Conservation (phyloP, 345 rosid genomes). For the Salix arbutifolia region DNA sequence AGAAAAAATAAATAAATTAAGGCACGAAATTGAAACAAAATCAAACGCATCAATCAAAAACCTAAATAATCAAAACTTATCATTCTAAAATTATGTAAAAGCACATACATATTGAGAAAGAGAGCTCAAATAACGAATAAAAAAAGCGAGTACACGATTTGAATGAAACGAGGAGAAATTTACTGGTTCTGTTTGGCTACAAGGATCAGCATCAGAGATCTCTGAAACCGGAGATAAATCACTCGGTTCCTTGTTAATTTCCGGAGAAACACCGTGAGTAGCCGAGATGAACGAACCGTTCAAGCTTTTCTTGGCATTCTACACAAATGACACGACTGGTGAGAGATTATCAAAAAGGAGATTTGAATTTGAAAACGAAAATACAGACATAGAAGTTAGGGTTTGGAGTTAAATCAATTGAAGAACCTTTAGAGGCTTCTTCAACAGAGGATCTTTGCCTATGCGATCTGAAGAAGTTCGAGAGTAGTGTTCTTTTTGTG, state of each 20-base stretch:
- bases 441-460: slow-evolving; percentile 20
- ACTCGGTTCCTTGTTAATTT: slow-evolving; percentile 13
- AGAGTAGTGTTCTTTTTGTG: slow-evolving; percentile 5
- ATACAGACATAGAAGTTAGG: background rate
- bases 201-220: slow-evolving; percentile 1
- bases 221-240: slow-evolving; percentile 21
- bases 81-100: background rate
- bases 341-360: background rate
- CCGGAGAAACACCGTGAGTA: slow-evolving; percentile 12
- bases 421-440: slow-evolving; percentile 17
- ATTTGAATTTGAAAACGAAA: background rate
- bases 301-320: slow-evolving; percentile 28
- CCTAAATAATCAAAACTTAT: background rate
- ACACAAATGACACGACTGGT: background rate
- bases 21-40: background rate
- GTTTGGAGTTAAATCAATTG: background rate
- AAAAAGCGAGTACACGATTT: no score
- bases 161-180: background rate
- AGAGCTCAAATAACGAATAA: no score
- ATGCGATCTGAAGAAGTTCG: background rate
- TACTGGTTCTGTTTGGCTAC: background rate
- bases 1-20: background rate
- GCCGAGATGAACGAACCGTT: slow-evolving; percentile 8
- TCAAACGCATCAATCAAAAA: background rate
- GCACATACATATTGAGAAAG: background rate